Base-by-base conservation (phyloP, 441 rosid genomes). In the Cnidoscolus chayamansa region DNA sequence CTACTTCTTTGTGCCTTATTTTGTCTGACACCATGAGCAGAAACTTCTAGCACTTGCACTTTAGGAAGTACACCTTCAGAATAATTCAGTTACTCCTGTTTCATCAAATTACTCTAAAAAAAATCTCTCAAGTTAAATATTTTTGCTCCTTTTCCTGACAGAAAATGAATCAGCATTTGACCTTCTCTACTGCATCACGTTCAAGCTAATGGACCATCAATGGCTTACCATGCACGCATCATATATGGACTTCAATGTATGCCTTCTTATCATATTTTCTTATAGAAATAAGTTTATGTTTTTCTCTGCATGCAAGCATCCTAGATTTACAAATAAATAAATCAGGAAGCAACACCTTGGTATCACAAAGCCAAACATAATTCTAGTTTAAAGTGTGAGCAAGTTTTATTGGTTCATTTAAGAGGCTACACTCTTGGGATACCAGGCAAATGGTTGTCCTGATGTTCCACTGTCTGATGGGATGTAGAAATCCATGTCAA, bases 191-290 rank as follows among this genome's bases (percentile, higher is more conserved):
- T 92, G 99, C 84, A 89, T 92, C 78, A 88, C 98, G n/a, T 94
- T 94, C 91, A 90, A 92, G 88, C 83, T 94, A 78, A 92, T 94
- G 99, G 98, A 94, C 81, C 90, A 87, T n/a, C 91, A 87, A 78
- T 94, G 99, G 98, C 98, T 92, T 75, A 32, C 88, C 43, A 94
- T 92, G 91, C 98, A 77, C 1, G 99, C 99, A 16, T 94, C 97
- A 35, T 94, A 94, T 81, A 94, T 94, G 99, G 99, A 94, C 81
- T 94, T 94, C 71, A 94, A 94, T 74, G 99, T 94, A 84, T 51
- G 91, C 63, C 47, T 68, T 78, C 49, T 78, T 72, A 60, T 57
- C 56, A 9, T 72, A 51, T 19, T 72, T 79, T 54, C 43, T 66
- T 1, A 10, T 54, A 58, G 40, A 62, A 1, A 57, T 51, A 37